phyloP scores from a whole-genome alignment of 1,284 basidiomycete genomes.

The Puccinia coronata region DNA sequence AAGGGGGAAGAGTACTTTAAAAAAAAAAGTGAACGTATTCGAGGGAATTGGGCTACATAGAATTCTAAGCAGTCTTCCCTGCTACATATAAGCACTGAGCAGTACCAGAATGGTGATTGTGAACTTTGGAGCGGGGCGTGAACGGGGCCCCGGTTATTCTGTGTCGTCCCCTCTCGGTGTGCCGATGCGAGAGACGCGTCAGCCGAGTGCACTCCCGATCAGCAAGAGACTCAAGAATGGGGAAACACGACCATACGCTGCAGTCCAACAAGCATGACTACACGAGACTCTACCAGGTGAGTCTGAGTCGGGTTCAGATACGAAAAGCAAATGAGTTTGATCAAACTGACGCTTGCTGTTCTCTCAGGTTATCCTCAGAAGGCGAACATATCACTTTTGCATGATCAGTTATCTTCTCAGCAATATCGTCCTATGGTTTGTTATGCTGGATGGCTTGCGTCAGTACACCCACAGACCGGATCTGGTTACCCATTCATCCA shows the following conservation, averaged over 20 bases:
- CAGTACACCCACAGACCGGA: not conserved
- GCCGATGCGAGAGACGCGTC: too few species aligned
- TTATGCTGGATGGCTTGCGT: slow-evolving; percentile 37
- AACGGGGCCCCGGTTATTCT: too few species aligned
- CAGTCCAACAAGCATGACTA: slow-evolving; percentile 19
- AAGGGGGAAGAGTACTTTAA: too few species aligned
- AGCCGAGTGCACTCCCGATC: not conserved
- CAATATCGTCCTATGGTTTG: slow-evolving; percentile 23
- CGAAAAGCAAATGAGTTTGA: too few species aligned
- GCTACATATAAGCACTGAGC: too few species aligned
- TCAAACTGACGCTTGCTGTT: not conserved
- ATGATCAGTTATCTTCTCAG: slow-evolving; percentile 29
- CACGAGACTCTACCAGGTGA: slow-evolving; percentile 36
- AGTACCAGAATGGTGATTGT: too few species aligned
- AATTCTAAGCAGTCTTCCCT: too few species aligned
- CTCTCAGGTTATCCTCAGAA: slow-evolving; percentile 29
- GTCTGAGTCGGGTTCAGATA: too few species aligned
- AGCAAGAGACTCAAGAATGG: not conserved
- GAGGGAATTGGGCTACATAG: too few species aligned
- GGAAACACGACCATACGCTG: not conserved
- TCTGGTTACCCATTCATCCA: not conserved
- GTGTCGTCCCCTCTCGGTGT: too few species aligned
- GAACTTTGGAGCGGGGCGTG: too few species aligned
- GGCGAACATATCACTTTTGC: slow-evolving; percentile 45
- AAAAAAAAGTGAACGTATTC: too few species aligned